These are phyloP conservation scores for Xanthoceras sorbifolium DNA, from an alignment of 345 rosid species.

Conservation along the genomic window DNA sequence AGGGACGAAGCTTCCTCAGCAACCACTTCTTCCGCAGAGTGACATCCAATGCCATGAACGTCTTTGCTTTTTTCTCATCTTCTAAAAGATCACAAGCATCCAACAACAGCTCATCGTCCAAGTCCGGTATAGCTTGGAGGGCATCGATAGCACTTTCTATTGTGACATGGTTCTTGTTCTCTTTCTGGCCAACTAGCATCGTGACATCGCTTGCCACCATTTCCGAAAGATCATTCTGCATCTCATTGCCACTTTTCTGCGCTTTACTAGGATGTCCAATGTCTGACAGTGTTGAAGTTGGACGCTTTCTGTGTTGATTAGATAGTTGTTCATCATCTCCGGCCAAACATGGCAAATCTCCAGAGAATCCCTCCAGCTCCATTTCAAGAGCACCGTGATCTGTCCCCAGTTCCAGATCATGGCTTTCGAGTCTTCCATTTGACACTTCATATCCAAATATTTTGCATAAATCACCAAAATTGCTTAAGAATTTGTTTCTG, in stretches of 20 bases:
- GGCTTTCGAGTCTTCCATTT: constrained; percentile 30
- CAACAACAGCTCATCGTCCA: constrained; percentile 69
- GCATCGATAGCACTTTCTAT: constrained; percentile 54
- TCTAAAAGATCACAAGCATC: constrained; percentile 87
- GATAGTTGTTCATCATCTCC: constrained; percentile 25
- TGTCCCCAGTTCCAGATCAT: constrained; percentile 31
- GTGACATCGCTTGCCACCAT: constrained; percentile 32
- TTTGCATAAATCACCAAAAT: constrained; percentile 52
- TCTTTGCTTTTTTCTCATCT: constrained; percentile 81
- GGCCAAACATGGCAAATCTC: constrained; percentile 19
- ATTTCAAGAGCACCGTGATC: constrained; percentile 30
- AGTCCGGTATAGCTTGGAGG: constrained; percentile 65
- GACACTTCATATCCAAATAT: constrained; percentile 39
- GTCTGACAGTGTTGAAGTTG: constrained; percentile 19
- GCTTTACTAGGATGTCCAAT: constrained; percentile 35
- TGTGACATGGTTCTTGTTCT: constrained; percentile 24
- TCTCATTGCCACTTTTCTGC: constrained; percentile 42
- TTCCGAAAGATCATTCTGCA: constrained; percentile 29
- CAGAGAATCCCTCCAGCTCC: constrained; percentile 30
- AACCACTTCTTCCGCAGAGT: constrained; percentile 73
- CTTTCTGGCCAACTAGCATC: constrained; percentile 21
- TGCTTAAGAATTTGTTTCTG: constrained; percentile 47
- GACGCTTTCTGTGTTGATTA: constrained; percentile 49
- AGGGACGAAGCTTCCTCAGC: constrained; percentile 66
- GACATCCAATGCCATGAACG: constrained; percentile 66